A percentile compares a stretch with the other conserved stretches of the same genome.
Evolutionary conservation across 2,329 filamentous ascomycete species (phyloP).

Genomic region (Grosmannia clavigera): DNA sequence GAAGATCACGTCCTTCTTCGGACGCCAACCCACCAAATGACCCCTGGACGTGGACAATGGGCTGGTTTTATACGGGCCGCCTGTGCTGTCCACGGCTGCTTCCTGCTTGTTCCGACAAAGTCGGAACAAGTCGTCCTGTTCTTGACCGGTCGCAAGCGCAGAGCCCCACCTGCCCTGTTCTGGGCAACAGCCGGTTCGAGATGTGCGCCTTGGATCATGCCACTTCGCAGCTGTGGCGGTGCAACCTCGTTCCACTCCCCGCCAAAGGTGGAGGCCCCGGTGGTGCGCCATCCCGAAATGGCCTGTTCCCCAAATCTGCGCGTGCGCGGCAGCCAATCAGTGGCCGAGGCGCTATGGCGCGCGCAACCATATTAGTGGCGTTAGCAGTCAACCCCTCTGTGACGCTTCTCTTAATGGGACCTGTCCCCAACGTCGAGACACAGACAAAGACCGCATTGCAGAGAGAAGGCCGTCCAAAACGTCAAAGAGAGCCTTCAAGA

Average conservation of each 20-base stretch:
- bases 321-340: neutral
- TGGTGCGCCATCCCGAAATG: neutral
- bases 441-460: no score
- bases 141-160: neutral
- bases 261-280: neutral
- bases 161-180: neutral
- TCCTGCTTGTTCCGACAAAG: no score
- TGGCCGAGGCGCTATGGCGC: conserved; percentile 1
- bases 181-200: no score
- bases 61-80: neutral
- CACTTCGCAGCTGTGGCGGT: conserved; percentile 11
- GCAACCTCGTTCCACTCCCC: conserved; percentile 10
- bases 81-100: neutral
- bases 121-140: neutral
- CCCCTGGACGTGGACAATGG: neutral
- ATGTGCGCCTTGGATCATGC: conserved; percentile 8
- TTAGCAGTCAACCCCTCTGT: neutral
- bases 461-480: no score
- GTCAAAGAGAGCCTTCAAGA: no score
- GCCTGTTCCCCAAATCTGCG: conserved; percentile 1
- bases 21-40: neutral
- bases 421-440: neutral
- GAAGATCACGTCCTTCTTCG: conserved; percentile 2
- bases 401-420: neutral
- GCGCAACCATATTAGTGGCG: conserved; percentile 2